Evolutionary conservation across 2,329 filamentous ascomycete species (phyloP).

Genomic region (Gnomoniopsis smithogilvyi): DNA sequence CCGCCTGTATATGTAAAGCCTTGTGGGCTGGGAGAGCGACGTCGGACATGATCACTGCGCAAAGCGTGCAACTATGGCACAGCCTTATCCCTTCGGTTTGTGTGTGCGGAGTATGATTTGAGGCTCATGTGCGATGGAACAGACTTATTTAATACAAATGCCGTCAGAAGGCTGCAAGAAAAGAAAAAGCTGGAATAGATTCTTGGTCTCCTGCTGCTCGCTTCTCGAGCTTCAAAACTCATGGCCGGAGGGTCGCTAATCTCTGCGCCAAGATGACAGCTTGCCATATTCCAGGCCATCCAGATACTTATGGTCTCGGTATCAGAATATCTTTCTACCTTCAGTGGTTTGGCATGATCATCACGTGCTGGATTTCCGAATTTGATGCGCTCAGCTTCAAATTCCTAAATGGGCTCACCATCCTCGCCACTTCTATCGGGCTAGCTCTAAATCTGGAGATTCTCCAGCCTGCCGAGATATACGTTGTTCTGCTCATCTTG

Average conservation of each 20-base stretch:
- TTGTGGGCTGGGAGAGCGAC: neutral
- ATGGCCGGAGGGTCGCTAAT: neutral
- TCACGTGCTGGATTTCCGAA: conserved; percentile 14
- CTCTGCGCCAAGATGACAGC: neutral
- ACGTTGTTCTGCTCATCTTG: conserved; percentile 21
- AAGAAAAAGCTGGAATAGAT: too few relatives aligned
- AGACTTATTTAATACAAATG: neutral
- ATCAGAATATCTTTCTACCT: conserved; percentile 17
- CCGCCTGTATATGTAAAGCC: neutral
- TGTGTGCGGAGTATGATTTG: neutral
- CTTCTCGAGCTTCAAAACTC: neutral
- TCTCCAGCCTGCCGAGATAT: conserved; percentile 17
- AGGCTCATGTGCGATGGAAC: neutral
- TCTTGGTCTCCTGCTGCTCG: neutral
- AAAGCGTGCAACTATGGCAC: neutral
- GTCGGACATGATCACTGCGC: neutral
- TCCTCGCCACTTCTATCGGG: conserved; percentile 12
- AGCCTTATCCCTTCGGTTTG: neutral
- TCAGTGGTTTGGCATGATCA: conserved; percentile 18
- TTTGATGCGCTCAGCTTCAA: conserved; percentile 11
- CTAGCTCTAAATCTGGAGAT: conserved; percentile 3
- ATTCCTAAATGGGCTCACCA: conserved; percentile 14
- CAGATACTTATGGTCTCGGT: conserved; percentile 14
- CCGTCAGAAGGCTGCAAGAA: neutral
- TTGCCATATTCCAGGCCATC: conserved; percentile 8